A percentile compares a stretch with the other conserved stretches of the same genome.
These are phyloP conservation scores for Pouteria glomerata DNA, from an alignment of 148 eudicot species.

Conservation along the genomic window DNA sequence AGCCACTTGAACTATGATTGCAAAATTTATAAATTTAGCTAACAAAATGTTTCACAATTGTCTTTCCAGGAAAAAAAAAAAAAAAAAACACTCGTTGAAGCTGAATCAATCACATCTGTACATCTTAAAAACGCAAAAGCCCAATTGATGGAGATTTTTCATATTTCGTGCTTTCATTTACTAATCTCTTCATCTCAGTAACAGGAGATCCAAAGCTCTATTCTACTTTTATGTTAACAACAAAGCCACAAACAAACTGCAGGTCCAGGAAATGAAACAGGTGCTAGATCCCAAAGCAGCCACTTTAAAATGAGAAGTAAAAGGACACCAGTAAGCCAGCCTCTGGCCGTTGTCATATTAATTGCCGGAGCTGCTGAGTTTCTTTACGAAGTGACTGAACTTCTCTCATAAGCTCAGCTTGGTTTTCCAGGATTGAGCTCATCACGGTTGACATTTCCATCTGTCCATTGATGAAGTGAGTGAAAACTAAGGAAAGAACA, in stretches of 20 bases:
- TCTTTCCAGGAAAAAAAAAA: too few relatives aligned
- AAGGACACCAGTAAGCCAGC: neutral
- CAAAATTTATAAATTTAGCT: too few relatives aligned
- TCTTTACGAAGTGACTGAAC: constrained; percentile 61
- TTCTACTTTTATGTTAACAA: too few relatives aligned
- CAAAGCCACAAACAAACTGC: neutral
- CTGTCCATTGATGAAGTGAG: constrained; percentile 29
- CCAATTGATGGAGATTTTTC: too few relatives aligned
- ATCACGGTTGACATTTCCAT: constrained; percentile 60
- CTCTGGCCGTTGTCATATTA: constrained; percentile 36
- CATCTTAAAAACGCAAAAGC: neutral
- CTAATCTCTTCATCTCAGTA: too few relatives aligned
- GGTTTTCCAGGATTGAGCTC: constrained; percentile 65
- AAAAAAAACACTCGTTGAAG: neutral
- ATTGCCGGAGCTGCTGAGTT: constrained; percentile 68
- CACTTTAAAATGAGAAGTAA: too few relatives aligned
- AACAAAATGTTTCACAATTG: too few relatives aligned
- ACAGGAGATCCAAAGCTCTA: too few relatives aligned
- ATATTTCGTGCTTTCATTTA: too few relatives aligned
- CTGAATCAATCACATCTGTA: constrained; percentile 5
- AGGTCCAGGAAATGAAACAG: neutral
- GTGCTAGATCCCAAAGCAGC: too few relatives aligned
- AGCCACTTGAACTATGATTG: too few relatives aligned
- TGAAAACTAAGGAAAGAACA: neutral
- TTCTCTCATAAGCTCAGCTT: constrained; percentile 73